These are phyloP conservation scores for Oryza glumipatula DNA, from an alignment of 176 grass and related monocot species.

Conservation along the genomic window DNA sequence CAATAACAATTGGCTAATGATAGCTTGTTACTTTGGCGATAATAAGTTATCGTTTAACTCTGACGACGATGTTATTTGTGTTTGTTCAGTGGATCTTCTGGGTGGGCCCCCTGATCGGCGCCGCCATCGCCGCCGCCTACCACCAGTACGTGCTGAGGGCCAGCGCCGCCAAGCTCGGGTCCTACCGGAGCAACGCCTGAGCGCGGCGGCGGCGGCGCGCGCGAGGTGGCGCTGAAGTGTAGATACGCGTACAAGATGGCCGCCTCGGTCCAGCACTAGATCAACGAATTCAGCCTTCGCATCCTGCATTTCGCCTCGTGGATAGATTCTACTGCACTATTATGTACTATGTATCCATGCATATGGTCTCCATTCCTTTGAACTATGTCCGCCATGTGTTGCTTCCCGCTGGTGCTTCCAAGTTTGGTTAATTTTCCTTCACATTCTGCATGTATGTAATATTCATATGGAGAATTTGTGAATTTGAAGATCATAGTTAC, in stretches of 20 bases:
- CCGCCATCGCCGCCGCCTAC: slow-evolving; percentile 71
- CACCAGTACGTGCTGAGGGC: slow-evolving; percentile 74
- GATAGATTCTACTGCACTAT: slow-evolving; percentile 8
- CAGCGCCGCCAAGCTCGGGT: slow-evolving; percentile 59
- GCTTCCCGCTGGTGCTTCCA: background rate
- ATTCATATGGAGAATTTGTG: slow-evolving; percentile 31
- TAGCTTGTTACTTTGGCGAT: no score
- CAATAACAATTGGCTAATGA: background rate
- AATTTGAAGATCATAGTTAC: background rate
- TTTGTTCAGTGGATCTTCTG: slow-evolving; percentile 85
- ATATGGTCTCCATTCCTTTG: background rate
- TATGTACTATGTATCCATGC: background rate
- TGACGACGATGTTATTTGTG: background rate
- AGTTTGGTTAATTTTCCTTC: background rate
- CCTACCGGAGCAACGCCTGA: slow-evolving; percentile 62
- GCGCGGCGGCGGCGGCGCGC: background rate
- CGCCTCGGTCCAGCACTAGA: background rate
- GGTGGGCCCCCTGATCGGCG: slow-evolving; percentile 75
- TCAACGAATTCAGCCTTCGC: background rate
- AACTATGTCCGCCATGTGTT: background rate
- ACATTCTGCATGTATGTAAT: slow-evolving; percentile 28
- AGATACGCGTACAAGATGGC: slow-evolving; percentile 41
- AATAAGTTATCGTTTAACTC: background rate
- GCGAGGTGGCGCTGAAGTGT: slow-evolving; percentile 32
- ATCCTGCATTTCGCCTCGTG: background rate